Evolutionary conservation across 176 grass and related monocot genomes (phyloP), one percentile per base, ranked within the genome.

Genomic region (Zizania latifolia): DNA sequence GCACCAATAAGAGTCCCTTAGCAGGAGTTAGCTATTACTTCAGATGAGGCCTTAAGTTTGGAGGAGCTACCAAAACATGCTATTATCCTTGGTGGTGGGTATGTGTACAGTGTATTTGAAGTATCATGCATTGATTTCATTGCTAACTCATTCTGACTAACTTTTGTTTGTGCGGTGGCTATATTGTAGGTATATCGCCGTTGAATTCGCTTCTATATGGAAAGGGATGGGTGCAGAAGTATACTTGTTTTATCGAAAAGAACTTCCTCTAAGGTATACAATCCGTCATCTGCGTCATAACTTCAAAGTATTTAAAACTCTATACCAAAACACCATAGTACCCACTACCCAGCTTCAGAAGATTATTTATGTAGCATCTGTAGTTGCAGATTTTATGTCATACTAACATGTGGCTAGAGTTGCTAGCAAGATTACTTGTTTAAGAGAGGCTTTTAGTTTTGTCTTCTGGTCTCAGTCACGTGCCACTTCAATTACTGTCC

Each of bases 191-290:
- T 98, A 98, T 75, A 98, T 98, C 61, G 91, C 94, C 54, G 88
- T 98, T 84, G 94, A 98, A 71, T 98, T 98, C 84, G 94, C 94
- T 78, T 98, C 94, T 64, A 98, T 98, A 43, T 98, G 94, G 94
- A 82, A 64, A 72, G 94, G 94, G 15, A 84, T 98, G 89, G 94
- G 94, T 76, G 91, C 22, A n/a, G 78, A 90, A 31, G 94, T 98
- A 55, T 89, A 98, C 61, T 62, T 98, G 72, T 98, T 90, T 73
- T 98, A 94, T 50, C 84, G 94, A 39, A 98, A 64, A 32, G 94
- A 98, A 2, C 78, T 98, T 66, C 94, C 94, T 69, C 86, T 98
- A 78, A 93, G 94, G 94, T 94, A 80, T 84, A 65, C 51, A 16
- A 51, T 65, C 17, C 31, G 46, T n/a, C 58, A 12, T 58, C 17